A percentile compares a stretch with the other conserved stretches of the same genome.
phyloP scores from a whole-genome alignment of 1,139 yeast species.

The Hyphopichia wangnamkhiaoensis region DNA sequence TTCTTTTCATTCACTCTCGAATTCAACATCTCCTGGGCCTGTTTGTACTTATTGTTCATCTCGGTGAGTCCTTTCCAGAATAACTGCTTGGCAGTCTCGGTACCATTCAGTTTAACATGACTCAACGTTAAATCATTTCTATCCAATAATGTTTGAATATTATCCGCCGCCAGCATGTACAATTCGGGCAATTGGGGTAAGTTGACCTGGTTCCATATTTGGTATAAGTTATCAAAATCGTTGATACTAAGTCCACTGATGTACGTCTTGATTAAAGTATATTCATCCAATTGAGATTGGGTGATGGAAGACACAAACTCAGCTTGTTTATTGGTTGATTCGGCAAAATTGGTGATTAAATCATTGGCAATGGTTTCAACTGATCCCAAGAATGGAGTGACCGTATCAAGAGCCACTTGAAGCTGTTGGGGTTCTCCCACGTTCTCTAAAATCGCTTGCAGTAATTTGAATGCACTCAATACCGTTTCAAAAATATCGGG shows the following conservation, averaged over 20 bases:
- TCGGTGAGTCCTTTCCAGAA: constrained; percentile 43
- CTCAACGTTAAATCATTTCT: constrained; percentile 26
- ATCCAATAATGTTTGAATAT: constrained; percentile 44
- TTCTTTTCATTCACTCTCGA: constrained; percentile 16
- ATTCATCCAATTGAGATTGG: constrained; percentile 24
- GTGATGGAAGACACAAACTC: constrained; percentile 29
- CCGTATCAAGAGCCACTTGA: constrained; percentile 10
- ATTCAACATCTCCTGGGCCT: constrained; percentile 37
- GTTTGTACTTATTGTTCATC: constrained; percentile 39
- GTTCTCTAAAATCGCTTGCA: constrained; percentile 33
- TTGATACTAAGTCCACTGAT: constrained; percentile 21
- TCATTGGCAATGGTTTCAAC: constrained; percentile 24
- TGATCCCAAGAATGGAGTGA: constrained; percentile 18
- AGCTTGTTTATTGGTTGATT: constrained; percentile 18
- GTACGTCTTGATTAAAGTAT: constrained; percentile 22
- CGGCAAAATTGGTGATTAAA: constrained; percentile 24
- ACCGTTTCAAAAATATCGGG: constrained; percentile 41
- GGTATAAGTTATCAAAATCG: constrained; percentile 18
- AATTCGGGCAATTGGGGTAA: constrained; percentile 35
- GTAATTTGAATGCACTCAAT: constrained; percentile 28
- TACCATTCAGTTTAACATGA: constrained; percentile 10
- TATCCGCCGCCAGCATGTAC: constrained; percentile 43
- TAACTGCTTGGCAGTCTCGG: constrained; percentile 11
- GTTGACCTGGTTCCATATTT: constrained; percentile 23
- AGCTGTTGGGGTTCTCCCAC: constrained; percentile 8